phyloP scores from a whole-genome alignment of 805 yeast species.

The Saturnispora bothae region DNA sequence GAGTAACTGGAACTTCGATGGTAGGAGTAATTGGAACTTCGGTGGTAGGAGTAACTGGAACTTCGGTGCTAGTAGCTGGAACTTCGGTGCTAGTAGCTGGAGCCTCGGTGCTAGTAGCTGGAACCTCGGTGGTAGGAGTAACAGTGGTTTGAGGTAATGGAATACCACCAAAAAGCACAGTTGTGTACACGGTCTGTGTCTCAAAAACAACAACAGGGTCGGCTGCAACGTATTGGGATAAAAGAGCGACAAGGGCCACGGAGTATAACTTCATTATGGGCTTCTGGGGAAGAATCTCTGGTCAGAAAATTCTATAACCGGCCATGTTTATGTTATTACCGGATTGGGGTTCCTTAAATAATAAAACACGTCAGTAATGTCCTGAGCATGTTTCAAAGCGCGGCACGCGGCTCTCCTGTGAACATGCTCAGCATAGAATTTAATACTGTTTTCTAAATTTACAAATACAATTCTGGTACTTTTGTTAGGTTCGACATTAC shows the following conservation, averaged over 20 bases:
- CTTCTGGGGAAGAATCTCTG: no score
- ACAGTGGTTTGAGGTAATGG: not conserved
- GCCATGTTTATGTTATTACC: not conserved
- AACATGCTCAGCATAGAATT: not conserved
- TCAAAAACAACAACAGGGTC: constrained; percentile 20
- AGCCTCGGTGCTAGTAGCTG: constrained; percentile 9
- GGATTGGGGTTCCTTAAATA: not conserved
- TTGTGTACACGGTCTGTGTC: constrained; percentile 18
- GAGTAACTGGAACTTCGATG: constrained; percentile 5
- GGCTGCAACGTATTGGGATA: constrained; percentile 16
- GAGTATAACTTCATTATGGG: constrained; percentile 16
- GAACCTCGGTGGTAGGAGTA: constrained; percentile 3
- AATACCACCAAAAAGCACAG: constrained; percentile 15
- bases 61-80: constrained; percentile 13
- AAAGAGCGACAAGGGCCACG: constrained; percentile 14
- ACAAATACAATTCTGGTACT: no score
- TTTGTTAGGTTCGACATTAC: no score
- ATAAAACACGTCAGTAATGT: not conserved
- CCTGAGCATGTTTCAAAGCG: not conserved
- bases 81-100: not conserved
- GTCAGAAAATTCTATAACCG: no score
- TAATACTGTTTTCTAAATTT: no score
- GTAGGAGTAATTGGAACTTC: constrained; percentile 12
- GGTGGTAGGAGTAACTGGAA: constrained; percentile 13
- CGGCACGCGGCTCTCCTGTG: not conserved